Percentiles rank a stretch among this genome's conserved stretches.
phyloP scores from a whole-genome alignment of 2,329 filamentous ascomycete species.

The Diaporthe humulicola region DNA sequence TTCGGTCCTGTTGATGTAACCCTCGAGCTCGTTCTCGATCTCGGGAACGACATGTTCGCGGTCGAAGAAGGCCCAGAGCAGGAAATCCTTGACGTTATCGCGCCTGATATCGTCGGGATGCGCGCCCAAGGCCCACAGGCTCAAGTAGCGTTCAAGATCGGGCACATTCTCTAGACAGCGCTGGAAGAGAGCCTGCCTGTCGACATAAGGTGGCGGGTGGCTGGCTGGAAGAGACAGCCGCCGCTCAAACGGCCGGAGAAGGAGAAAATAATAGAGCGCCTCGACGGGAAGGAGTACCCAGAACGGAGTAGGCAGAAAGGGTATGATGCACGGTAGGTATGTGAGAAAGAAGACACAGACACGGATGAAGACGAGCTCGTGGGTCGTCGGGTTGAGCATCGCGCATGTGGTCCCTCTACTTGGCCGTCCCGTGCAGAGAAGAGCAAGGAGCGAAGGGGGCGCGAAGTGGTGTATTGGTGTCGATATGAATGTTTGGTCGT shows the following conservation, averaged over 20 bases:
- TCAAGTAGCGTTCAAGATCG: slow-evolving; percentile 69
- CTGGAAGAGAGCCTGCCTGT: slow-evolving; percentile 68
- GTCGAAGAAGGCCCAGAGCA: slow-evolving; percentile 78
- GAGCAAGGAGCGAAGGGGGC: no score
- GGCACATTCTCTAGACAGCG: slow-evolving; percentile 68
- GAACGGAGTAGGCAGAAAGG: slow-evolving; percentile 41
- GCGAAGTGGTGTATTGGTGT: no score
- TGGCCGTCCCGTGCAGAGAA: no score
- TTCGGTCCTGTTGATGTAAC: slow-evolving; percentile 67
- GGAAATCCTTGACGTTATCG: slow-evolving; percentile 78
- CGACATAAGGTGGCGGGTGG: slow-evolving; percentile 58
- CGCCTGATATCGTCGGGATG: slow-evolving; percentile 67
- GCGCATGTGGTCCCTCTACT: not conserved
- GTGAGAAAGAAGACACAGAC: slow-evolving; percentile 53
- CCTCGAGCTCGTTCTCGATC: slow-evolving; percentile 57
- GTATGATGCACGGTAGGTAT: slow-evolving; percentile 30
- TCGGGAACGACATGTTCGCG: slow-evolving; percentile 44
- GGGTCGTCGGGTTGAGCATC: slow-evolving; percentile 36
- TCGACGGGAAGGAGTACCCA: slow-evolving; percentile 55
- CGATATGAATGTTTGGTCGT: no score
- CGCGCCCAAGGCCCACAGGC: slow-evolving; percentile 76
- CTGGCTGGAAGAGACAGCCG: slow-evolving; percentile 54
- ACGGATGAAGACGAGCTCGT: slow-evolving; percentile 60
- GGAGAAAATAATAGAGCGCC: slow-evolving; percentile 54
- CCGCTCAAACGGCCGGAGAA: slow-evolving; percentile 58